Conservation (phyloP, 768 basidiomycete species). For the Lentinula detonsa region DNA sequence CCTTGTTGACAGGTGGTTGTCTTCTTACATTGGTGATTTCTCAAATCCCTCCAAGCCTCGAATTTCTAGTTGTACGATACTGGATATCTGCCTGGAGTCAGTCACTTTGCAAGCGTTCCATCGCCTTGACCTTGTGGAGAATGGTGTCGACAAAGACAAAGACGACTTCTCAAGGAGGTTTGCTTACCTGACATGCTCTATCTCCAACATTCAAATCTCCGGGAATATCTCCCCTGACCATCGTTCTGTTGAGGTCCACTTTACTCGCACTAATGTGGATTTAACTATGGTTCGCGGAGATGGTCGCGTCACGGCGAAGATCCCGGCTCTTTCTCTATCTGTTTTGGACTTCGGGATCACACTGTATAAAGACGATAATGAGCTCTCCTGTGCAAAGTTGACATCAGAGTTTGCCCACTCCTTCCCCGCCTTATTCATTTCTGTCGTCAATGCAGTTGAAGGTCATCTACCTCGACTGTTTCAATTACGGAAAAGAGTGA, state of each 20-base stretch:
- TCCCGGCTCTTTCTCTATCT: not conserved
- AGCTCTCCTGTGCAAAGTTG: not conserved
- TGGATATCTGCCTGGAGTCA: not conserved
- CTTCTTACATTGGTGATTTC: not conserved
- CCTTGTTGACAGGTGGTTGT: not conserved
- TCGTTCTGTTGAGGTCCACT: not conserved
- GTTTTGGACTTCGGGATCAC: not conserved
- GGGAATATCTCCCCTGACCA: not conserved
- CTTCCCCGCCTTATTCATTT: not conserved
- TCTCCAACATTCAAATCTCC: not conserved
- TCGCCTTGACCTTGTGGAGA: not conserved
- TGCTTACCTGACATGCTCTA: not conserved
- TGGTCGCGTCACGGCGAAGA: not conserved
- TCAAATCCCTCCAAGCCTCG: not conserved
- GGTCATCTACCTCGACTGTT: slow-evolving; percentile 15
- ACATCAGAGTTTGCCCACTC: not conserved
- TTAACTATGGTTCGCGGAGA: not conserved
- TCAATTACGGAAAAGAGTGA: slow-evolving; percentile 17
- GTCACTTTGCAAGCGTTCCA: not conserved
- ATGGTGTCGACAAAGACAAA: not conserved
- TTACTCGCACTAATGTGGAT: not conserved
- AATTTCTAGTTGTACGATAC: not conserved
- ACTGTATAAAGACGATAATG: not conserved
- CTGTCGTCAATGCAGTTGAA: not conserved
- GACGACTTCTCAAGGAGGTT: not conserved